These are phyloP conservation scores for Ogataea ganodermae DNA, from an alignment of 805 yeast genomes.

Conservation along the genomic window DNA sequence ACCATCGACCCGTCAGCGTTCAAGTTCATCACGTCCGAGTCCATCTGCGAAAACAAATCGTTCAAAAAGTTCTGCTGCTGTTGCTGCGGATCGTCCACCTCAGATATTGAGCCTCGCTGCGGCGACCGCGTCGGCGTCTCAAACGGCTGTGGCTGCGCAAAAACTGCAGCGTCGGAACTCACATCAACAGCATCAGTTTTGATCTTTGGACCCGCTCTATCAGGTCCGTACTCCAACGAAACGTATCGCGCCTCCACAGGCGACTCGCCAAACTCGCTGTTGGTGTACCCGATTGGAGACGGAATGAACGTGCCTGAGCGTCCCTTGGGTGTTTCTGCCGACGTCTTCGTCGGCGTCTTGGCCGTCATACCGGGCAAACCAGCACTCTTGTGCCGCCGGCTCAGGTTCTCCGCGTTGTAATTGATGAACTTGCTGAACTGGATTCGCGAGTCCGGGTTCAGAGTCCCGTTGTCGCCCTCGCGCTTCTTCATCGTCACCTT, in stretches of 20 bases:
- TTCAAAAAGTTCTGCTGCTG: slow-evolving; percentile 31
- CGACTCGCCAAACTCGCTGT: slow-evolving; percentile 18
- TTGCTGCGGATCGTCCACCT: slow-evolving; percentile 5
- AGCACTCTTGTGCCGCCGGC: slow-evolving; percentile 4
- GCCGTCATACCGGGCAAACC: background rate
- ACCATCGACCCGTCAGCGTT: slow-evolving; percentile 19
- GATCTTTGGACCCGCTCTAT: background rate
- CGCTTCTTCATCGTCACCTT: slow-evolving; percentile 26
- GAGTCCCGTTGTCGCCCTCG: slow-evolving; percentile 31
- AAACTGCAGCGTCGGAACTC: background rate
- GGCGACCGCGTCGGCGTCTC: background rate
- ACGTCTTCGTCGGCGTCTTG: background rate
- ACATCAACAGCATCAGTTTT: background rate
- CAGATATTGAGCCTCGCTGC: background rate
- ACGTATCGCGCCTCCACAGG: slow-evolving; percentile 17
- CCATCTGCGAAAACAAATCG: slow-evolving; percentile 35
- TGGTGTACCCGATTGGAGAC: slow-evolving; percentile 36
- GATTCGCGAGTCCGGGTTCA: slow-evolving; percentile 31
- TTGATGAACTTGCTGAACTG: slow-evolving; percentile 33
- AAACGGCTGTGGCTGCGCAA: background rate
- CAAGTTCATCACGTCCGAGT: slow-evolving; percentile 33
- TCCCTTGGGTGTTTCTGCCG: slow-evolving; percentile 3
- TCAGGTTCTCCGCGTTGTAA: slow-evolving; percentile 25
- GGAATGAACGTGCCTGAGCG: slow-evolving; percentile 26
- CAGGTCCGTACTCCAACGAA: slow-evolving; percentile 3